These are phyloP conservation scores for Clarireedia monteithiana DNA, from an alignment of 2,329 filamentous ascomycete genomes.

Conservation along the genomic window DNA sequence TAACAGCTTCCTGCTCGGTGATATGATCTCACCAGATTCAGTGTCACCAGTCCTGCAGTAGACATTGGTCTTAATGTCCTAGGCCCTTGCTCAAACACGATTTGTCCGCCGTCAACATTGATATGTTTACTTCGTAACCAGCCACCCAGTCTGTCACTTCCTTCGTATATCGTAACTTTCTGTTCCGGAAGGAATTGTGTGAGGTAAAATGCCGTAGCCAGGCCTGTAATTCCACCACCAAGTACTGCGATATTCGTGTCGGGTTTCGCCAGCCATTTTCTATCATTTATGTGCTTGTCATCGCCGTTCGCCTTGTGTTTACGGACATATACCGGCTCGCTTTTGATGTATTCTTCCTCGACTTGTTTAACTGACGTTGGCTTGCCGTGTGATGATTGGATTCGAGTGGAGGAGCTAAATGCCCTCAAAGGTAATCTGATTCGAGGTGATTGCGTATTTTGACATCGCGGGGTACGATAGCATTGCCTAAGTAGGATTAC, in stretches of 20 bases:
- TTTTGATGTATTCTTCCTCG: no score
- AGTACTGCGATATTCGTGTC: slow-evolving; percentile 51
- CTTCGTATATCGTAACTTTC: slow-evolving; percentile 77
- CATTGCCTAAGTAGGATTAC: slow-evolving; percentile 22
- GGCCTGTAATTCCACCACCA: slow-evolving; percentile 76
- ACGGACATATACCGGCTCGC: no score
- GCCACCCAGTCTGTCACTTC: slow-evolving; percentile 61
- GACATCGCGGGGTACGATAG: slow-evolving; percentile 19
- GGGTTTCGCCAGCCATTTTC: not conserved
- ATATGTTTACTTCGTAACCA: slow-evolving; percentile 69
- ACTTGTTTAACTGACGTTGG: not conserved
- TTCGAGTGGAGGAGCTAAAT: not conserved
- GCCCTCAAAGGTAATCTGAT: not conserved
- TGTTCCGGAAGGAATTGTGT: slow-evolving; percentile 57
- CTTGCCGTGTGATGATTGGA: not conserved
- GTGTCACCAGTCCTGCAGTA: slow-evolving; percentile 19
- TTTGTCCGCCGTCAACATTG: slow-evolving; percentile 48
- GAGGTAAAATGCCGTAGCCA: slow-evolving; percentile 72
- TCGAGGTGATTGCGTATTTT: slow-evolving; percentile 1
- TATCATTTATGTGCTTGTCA: not conserved
- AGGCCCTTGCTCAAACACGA: slow-evolving; percentile 79
- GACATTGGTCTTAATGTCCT: slow-evolving; percentile 36
- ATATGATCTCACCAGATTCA: slow-evolving; percentile 16
- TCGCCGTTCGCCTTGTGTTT: no score
- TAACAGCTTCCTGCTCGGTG: not conserved